Evolutionary conservation across 139 green algal genomes (phyloP).

Genomic region (Tetraselmis striata): DNA sequence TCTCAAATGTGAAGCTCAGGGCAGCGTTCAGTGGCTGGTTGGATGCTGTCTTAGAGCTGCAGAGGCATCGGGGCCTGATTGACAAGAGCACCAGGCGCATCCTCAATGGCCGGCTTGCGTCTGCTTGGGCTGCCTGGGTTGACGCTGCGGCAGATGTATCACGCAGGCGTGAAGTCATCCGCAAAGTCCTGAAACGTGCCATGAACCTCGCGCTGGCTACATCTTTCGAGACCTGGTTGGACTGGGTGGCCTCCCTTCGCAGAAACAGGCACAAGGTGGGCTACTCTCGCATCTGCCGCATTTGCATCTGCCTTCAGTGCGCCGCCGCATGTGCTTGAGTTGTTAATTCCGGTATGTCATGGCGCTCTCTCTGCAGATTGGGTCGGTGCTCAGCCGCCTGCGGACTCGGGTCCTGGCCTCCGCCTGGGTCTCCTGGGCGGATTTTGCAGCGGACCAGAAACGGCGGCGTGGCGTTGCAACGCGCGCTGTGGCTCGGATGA

Average conservation of each 20-base stretch:
- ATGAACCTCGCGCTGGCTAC: not conserved
- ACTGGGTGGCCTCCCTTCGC: not conserved
- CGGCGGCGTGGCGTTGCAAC: not conserved
- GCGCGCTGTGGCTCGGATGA: not conserved
- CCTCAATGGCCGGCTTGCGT: not conserved
- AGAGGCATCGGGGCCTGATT: not conserved
- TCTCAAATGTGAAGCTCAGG: not conserved
- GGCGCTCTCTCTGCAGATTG: not conserved
- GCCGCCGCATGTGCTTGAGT: too few species aligned
- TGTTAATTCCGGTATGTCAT: not conserved
- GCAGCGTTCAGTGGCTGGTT: not conserved
- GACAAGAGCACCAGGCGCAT: not conserved
- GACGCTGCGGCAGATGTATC: not conserved
- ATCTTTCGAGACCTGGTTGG: not conserved
- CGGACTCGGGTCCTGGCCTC: not conserved
- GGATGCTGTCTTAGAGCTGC: not conserved
- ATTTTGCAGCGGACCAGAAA: not conserved
- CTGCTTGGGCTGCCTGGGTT: not conserved
- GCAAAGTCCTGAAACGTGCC: not conserved
- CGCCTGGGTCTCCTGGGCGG: not conserved
- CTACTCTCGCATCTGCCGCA: too few species aligned
- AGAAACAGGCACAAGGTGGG: not conserved
- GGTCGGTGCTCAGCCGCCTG: not conserved
- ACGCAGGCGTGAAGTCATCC: not conserved
- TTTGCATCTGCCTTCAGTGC: too few species aligned